A percentile compares a stretch with the other conserved stretches of the same genome.
Evolutionary conservation across 495 filamentous ascomycete species (phyloP).

Genomic region (Tuber umbilicatum): DNA sequence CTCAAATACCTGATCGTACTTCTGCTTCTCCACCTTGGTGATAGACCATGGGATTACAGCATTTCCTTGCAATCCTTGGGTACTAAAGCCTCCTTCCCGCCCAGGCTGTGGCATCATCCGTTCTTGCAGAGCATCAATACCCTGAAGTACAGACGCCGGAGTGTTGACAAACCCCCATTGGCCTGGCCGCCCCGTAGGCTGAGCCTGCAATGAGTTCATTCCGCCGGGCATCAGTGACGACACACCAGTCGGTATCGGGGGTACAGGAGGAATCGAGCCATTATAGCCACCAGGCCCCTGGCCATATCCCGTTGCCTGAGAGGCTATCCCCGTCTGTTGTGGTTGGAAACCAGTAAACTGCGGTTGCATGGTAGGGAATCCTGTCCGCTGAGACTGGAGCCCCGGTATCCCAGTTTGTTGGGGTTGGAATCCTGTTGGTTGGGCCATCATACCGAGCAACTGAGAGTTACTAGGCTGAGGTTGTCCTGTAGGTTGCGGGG

Average conservation of each 20-base stretch:
- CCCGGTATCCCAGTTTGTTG: constrained; percentile 49
- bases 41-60: constrained; percentile 97
- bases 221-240: constrained; percentile 54
- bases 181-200: constrained; percentile 92
- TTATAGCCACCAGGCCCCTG: constrained; percentile 24
- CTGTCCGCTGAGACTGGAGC: constrained; percentile 39
- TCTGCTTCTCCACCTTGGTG: constrained; percentile 96
- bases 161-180: constrained; percentile 98
- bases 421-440: constrained; percentile 52
- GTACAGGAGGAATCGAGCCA: constrained; percentile 66
- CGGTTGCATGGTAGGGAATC: constrained; percentile 28
- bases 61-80: constrained; percentile 79
- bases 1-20: constrained; percentile 91
- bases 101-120: constrained; percentile 98
- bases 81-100: constrained; percentile 86
- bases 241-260: constrained; percentile 86
- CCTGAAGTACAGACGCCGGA: constrained; percentile 80
- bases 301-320: constrained; percentile 52
- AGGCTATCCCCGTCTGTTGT: constrained; percentile 41
- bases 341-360: constrained; percentile 35
- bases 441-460: constrained; percentile 40
- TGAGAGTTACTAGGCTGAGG: constrained; percentile 35
- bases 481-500: constrained; percentile 22
- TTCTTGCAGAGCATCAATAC: constrained; percentile 85
- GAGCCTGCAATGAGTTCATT: constrained; percentile 62